Percentiles rank a stretch among this genome's conserved stretches.
Conservation (phyloP, 192 early-diverging fungal genomes). For the Endogone sp. region DNA sequence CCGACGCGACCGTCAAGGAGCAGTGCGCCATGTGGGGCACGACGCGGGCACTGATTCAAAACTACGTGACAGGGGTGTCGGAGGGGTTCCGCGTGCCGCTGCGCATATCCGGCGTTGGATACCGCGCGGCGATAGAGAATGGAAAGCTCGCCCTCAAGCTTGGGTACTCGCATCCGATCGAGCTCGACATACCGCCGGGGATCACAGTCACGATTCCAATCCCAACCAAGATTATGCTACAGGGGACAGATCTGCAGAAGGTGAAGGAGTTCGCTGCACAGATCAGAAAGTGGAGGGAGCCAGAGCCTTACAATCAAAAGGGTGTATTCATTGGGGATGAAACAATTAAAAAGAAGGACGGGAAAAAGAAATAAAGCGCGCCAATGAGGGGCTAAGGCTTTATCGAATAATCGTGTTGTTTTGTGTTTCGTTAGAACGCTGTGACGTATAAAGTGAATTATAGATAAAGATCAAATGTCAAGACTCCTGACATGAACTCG, state of each 20-base stretch:
- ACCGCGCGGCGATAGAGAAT: conserved; percentile 80
- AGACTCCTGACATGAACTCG: too few species aligned
- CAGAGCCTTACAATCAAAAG: conserved; percentile 99
- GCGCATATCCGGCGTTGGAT: conserved; percentile 90
- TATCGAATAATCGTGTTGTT: background rate
- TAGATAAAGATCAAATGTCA: too few species aligned
- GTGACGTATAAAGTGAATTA: too few species aligned
- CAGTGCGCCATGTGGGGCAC: conserved; percentile 98
- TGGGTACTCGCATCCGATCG: conserved; percentile 84
- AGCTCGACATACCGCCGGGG: conserved; percentile 74
- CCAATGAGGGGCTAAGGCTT: background rate
- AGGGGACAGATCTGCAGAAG: conserved; percentile 70
- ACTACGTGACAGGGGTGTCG: conserved; percentile 83
- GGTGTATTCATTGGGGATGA: conserved; percentile 98
- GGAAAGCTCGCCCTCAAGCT: conserved; percentile 72
- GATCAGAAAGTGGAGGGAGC: conserved; percentile 84
- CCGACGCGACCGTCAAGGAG: conserved; percentile 57
- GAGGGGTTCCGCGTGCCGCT: conserved; percentile 85
- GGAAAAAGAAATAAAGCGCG: conserved; percentile 93
- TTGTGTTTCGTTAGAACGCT: too few species aligned
- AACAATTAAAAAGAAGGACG: conserved; percentile 98
- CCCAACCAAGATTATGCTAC: conserved; percentile 82
- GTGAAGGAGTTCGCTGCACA: conserved; percentile 91
- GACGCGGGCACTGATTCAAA: conserved; percentile 81
- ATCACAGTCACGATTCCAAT: conserved; percentile 70